Percentiles rank a stretch among this genome's conserved stretches.
Conservation (phyloP, 2,329 filamentous ascomycete species). For the Myriosclerotinia curreyana region DNA sequence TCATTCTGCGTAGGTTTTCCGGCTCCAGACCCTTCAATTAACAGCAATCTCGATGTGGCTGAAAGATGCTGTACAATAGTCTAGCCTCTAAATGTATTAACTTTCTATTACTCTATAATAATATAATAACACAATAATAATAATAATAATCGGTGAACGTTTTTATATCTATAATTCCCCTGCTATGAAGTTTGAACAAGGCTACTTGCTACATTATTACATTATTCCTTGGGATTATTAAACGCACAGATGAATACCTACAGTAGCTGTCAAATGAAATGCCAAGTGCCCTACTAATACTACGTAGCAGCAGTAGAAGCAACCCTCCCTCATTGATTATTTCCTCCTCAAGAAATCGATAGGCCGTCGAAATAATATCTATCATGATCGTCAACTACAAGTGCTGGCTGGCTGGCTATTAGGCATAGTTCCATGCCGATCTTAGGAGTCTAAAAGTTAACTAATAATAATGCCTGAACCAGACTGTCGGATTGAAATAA, state of each 20-base stretch:
- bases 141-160: constrained; percentile 13
- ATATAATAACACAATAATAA: too few relatives aligned
- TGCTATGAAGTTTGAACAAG: background rate
- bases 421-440: constrained; percentile 15
- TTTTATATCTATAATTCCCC: too few relatives aligned
- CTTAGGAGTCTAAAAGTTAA: background rate
- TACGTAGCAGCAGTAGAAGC: background rate
- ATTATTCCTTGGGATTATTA: too few relatives aligned
- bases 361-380: background rate
- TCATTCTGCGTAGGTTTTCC: background rate
- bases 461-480: constrained; percentile 25
- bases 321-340: too few relatives aligned
- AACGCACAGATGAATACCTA: background rate
- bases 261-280: background rate
- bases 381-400: constrained; percentile 30
- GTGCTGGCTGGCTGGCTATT: background rate
- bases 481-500: constrained; percentile 30
- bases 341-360: too few relatives aligned
- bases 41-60: constrained; percentile 6
- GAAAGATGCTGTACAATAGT: constrained; percentile 23
- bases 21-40: background rate
- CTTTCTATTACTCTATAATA: too few relatives aligned
- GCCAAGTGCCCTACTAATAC: constrained; percentile 1
- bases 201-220: too few relatives aligned
- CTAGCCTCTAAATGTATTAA: constrained; percentile 23